These are phyloP conservation scores for Piper betle DNA, from an alignment of 164 flowering plant species.

Conservation along the genomic window DNA sequence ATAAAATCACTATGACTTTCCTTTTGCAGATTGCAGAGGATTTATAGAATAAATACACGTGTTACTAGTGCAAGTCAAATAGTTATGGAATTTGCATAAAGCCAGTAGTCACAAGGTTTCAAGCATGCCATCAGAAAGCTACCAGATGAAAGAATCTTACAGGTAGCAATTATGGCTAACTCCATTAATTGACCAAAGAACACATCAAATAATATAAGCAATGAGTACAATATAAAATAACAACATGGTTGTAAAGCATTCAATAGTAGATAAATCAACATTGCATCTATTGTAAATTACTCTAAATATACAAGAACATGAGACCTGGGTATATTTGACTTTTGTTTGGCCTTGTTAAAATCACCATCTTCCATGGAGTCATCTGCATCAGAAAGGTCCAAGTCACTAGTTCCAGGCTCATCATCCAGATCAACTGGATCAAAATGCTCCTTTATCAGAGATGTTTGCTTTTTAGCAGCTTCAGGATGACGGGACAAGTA, in stretches of 20 bases:
- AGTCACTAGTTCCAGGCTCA: constrained; percentile 32
- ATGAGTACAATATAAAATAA: background rate
- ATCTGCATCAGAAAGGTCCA: constrained; percentile 33
- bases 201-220: background rate
- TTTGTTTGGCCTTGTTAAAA: constrained; percentile 13
- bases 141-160: background rate
- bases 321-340: constrained; percentile 49
- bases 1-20: background rate
- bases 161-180: background rate
- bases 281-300: background rate
- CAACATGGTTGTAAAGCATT: background rate
- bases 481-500: constrained; percentile 59
- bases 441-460: constrained; percentile 79
- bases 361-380: constrained; percentile 41
- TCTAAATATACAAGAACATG: background rate
- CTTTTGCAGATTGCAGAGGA: background rate
- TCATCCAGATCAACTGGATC: constrained; percentile 50
- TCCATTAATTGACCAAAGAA: background rate
- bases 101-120: background rate
- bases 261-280: background rate
- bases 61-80: too few species aligned
- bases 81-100: too few species aligned
- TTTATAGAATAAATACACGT: too few species aligned
- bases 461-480: constrained; percentile 42
- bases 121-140: background rate